A percentile compares a stretch with the other conserved stretches of the same genome.
These are phyloP conservation scores for Gracilaria vermiculophylla DNA, from an alignment of 23 red algal species.

Conservation along the genomic window DNA sequence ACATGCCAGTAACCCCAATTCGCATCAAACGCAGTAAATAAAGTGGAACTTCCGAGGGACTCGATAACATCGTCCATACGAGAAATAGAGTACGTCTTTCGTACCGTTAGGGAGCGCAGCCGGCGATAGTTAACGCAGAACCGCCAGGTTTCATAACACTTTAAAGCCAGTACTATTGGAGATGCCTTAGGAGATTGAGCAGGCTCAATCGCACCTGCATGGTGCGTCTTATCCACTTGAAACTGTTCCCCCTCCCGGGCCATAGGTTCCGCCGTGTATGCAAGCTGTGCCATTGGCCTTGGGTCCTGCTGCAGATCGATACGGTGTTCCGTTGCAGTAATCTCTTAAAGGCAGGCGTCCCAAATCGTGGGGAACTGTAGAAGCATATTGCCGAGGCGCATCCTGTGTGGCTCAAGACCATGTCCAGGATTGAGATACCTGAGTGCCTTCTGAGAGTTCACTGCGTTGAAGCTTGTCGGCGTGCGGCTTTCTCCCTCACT, in stretches of 20 bases:
- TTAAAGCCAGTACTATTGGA: background rate
- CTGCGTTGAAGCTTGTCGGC: background rate
- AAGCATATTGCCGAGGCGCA: background rate
- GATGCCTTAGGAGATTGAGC: background rate
- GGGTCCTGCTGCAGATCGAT: background rate
- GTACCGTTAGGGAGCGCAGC: too few species aligned
- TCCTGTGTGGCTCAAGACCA: background rate
- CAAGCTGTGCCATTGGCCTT: background rate
- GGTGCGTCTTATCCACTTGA: background rate
- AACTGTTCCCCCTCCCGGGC: background rate
- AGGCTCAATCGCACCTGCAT: background rate
- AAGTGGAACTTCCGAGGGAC: background rate
- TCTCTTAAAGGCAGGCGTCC: background rate
- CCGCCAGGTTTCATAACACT: background rate
- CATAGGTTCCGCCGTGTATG: background rate
- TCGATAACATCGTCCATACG: conserved; percentile 1
- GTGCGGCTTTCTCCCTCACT: background rate
- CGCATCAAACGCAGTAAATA: background rate
- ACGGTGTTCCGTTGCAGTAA: background rate
- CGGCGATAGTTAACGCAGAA: background rate
- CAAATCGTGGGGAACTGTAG: background rate
- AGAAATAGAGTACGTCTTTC: too few species aligned
- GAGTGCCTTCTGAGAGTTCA: background rate
- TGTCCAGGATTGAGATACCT: too few species aligned
- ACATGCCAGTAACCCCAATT: conserved; percentile 4